Percentiles rank a stretch among this genome's conserved stretches.
phyloP scores from a whole-genome alignment of 805 yeast species.

The Hanseniaspora taiwanica region DNA sequence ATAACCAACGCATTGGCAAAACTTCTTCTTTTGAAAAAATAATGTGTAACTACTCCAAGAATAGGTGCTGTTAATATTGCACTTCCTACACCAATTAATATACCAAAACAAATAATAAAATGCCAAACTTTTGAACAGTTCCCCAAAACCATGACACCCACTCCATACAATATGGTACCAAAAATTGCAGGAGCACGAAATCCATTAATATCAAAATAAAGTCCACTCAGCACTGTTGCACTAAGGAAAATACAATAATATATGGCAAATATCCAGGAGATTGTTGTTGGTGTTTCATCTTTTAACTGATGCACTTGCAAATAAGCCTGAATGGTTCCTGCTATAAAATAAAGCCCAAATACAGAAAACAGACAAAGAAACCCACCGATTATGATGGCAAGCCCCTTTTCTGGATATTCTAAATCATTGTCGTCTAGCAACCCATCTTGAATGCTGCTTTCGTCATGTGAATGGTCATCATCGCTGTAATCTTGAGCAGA shows the following conservation, averaged over 20 bases:
- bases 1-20: slow-evolving; percentile 49
- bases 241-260: slow-evolving; percentile 16
- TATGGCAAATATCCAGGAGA: slow-evolving; percentile 55
- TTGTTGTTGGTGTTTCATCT: slow-evolving; percentile 30
- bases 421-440: background rate
- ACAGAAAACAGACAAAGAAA: slow-evolving; percentile 43
- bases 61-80: slow-evolving; percentile 41
- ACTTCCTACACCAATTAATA: slow-evolving; percentile 41
- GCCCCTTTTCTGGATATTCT: slow-evolving; percentile 4
- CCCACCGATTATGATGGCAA: slow-evolving; percentile 1
- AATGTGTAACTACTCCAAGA: slow-evolving; percentile 45
- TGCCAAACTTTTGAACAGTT: slow-evolving; percentile 40
- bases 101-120: slow-evolving; percentile 41
- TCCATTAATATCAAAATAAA: slow-evolving; percentile 50
- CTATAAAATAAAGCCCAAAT: slow-evolving; percentile 53
- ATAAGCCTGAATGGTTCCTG: slow-evolving; percentile 57
- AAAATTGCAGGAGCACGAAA: slow-evolving; percentile 30
- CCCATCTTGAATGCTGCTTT: too few relatives aligned
- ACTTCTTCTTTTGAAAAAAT: slow-evolving; percentile 45
- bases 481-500: background rate
- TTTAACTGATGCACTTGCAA: slow-evolving; percentile 39
- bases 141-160: slow-evolving; percentile 40
- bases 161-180: slow-evolving; percentile 32
- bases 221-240: slow-evolving; percentile 28
- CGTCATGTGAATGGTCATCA: background rate